These are phyloP conservation scores for Cephaloascus fragrans DNA, from an alignment of 805 yeast species.

Conservation along the genomic window DNA sequence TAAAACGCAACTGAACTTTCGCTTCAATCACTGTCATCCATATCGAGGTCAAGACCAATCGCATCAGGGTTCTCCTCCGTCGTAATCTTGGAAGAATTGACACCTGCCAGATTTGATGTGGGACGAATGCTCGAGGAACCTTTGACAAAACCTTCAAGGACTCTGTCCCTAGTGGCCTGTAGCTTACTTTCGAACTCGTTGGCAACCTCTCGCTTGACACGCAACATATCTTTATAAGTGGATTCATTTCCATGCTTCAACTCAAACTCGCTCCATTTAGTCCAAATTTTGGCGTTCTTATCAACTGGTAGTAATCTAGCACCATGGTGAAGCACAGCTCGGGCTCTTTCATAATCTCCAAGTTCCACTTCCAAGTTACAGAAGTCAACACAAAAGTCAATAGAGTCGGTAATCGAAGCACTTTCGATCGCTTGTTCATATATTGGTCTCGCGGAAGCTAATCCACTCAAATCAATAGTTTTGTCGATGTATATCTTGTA, in stretches of 20 bases:
- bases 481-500: conserved; percentile 34
- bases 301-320: conserved; percentile 27
- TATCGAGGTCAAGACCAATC: conserved; percentile 45
- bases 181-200: conserved; percentile 10
- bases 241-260: conserved; percentile 59
- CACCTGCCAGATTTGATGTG: conserved; percentile 10
- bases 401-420: conserved; percentile 31
- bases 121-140: conserved; percentile 24
- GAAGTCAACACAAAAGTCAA: conserved; percentile 40
- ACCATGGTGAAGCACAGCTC: conserved; percentile 52
- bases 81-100: conserved; percentile 1
- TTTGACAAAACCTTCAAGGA: conserved; percentile 41
- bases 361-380: conserved; percentile 44
- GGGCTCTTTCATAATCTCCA: conserved; percentile 48
- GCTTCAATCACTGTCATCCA: too few relatives aligned
- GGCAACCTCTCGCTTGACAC: conserved; percentile 37
- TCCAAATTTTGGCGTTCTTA: conserved; percentile 38
- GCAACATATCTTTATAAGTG: conserved; percentile 65
- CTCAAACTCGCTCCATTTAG: conserved; percentile 68
- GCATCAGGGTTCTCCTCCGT: conserved; percentile 41
- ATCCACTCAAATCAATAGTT: conserved; percentile 27
- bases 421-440: conserved; percentile 43
- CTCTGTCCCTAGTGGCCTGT: conserved; percentile 8
- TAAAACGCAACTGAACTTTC: too few relatives aligned
- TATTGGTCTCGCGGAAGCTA: conserved; percentile 31